Conservation (phyloP, 1,284 basidiomycete genomes). For the Ganoderma boninense region DNA sequence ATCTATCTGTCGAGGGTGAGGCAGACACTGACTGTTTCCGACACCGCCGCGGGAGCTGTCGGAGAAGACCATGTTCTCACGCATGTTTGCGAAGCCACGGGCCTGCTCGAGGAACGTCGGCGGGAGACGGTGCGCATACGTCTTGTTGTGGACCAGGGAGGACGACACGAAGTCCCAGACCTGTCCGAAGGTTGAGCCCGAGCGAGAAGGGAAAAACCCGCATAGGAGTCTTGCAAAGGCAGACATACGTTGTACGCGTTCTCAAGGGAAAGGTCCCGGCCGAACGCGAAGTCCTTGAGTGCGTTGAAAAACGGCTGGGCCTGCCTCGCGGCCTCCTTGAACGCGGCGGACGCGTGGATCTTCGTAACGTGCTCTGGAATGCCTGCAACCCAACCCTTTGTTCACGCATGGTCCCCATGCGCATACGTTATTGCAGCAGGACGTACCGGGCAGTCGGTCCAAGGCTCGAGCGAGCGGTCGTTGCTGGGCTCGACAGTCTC, state of each 20-base stretch:
- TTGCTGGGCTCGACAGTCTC: constrained; percentile 86
- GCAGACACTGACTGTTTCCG: constrained; percentile 67
- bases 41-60: constrained; percentile 67
- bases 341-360: constrained; percentile 67
- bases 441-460: constrained; percentile 82
- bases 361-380: constrained; percentile 67
- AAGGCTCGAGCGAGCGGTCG: constrained; percentile 85
- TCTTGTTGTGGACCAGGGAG: constrained; percentile 80
- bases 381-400: constrained; percentile 46
- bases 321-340: constrained; percentile 65
- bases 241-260: constrained; percentile 80
- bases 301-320: constrained; percentile 72
- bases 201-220: neutral
- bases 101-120: constrained; percentile 76
- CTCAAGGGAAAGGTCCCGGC: constrained; percentile 68
- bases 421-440: neutral
- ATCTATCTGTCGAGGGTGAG: neutral
- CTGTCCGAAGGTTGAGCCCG: constrained; percentile 41
- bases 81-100: constrained; percentile 76
- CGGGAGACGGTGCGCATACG: constrained; percentile 76
- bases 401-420: neutral
- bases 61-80: constrained; percentile 82
- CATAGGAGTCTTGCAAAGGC: constrained; percentile 34
- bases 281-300: constrained; percentile 74
- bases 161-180: constrained; percentile 83